phyloP scores from a whole-genome alignment of 805 yeast genomes.

The Diddensiella santjacobensis region DNA sequence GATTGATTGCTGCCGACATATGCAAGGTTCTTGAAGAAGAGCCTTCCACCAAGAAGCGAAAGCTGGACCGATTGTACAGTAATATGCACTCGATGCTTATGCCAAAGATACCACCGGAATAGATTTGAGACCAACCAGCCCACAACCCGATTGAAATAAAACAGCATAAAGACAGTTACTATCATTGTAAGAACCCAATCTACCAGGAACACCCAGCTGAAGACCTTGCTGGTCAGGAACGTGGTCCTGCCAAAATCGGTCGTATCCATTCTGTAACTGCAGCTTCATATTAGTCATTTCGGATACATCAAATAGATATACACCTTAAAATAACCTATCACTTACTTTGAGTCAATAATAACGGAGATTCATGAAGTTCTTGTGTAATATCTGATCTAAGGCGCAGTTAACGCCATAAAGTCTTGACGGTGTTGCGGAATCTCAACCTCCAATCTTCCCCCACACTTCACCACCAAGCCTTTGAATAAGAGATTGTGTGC shows the following conservation, averaged over 20 bases:
- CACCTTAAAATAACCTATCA: too few species aligned
- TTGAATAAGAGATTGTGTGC: too few species aligned
- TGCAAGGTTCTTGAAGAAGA: slow-evolving; percentile 71
- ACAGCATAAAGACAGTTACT: slow-evolving; percentile 59
- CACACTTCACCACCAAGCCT: too few species aligned
- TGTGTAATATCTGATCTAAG: too few species aligned
- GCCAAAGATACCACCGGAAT: slow-evolving; percentile 61
- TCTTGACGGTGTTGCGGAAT: too few species aligned
- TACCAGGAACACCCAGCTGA: slow-evolving; percentile 72
- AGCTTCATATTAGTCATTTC: too few species aligned
- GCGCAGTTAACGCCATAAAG: too few species aligned
- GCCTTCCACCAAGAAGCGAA: slow-evolving; percentile 77
- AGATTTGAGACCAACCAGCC: slow-evolving; percentile 56
- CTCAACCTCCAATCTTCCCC: too few species aligned
- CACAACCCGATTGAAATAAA: slow-evolving; percentile 69
- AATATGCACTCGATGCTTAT: slow-evolving; percentile 50
- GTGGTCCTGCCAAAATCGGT: slow-evolving; percentile 19
- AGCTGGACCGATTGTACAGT: slow-evolving; percentile 71
- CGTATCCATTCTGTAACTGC: background rate
- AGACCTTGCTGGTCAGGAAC: slow-evolving; percentile 30
- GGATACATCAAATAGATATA: too few species aligned
- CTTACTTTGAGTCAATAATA: too few species aligned
- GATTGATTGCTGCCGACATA: slow-evolving; percentile 73
- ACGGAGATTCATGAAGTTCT: too few species aligned
- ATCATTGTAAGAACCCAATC: slow-evolving; percentile 75